Evolutionary conservation across 805 yeast species (phyloP), one percentile per base, ranked within the genome.

Genomic region (Lachancea meyersii): DNA sequence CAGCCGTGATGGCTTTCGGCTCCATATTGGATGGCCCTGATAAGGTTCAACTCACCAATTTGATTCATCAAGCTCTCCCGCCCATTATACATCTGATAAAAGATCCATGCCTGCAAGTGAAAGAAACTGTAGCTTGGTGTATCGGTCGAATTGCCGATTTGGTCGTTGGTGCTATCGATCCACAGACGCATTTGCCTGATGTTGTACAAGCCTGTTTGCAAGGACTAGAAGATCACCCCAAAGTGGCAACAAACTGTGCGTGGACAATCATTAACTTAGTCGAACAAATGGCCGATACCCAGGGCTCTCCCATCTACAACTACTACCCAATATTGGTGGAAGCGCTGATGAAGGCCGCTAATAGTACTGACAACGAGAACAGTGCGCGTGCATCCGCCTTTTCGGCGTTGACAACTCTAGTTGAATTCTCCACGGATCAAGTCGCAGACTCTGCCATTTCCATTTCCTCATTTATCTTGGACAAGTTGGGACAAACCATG

Each of bases 1-100:
- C 97, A 20, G 95, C 97, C 1, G 96, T 93, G 5, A 93, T 93
- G 98, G 97, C 98, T 0, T 93, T 93, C 61, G 98, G 98, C 26
- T 88, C 97, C 10, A 86, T 93, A 46, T 73, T 93, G 54, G 97
- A 88, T 54, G 98, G 98, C 17, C 96, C 96, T 23, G 89, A 85
- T 49, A 75, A 78, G 41, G 77, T 74, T 2, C 82, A 82, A 56
- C 70, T 87, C 55, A 76, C 76, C 39, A 65, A 67, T 6, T 73
- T 88, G 41, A 82, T 91, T 48, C 77, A 75, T 26, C 91, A 86
- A 69, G 97, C 97, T 2, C 70, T 93, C 48, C 76, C 76, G 26
- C 87, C 96, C 17, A 82, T 93, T 44, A 70, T 89, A 43, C 61
- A 63, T 13, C 72, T 91, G 60, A 86, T 89, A 68, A 70, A 67